These are phyloP conservation scores for Strobilomyces confusus DNA, from an alignment of 768 basidiomycete genomes.

Conservation along the genomic window DNA sequence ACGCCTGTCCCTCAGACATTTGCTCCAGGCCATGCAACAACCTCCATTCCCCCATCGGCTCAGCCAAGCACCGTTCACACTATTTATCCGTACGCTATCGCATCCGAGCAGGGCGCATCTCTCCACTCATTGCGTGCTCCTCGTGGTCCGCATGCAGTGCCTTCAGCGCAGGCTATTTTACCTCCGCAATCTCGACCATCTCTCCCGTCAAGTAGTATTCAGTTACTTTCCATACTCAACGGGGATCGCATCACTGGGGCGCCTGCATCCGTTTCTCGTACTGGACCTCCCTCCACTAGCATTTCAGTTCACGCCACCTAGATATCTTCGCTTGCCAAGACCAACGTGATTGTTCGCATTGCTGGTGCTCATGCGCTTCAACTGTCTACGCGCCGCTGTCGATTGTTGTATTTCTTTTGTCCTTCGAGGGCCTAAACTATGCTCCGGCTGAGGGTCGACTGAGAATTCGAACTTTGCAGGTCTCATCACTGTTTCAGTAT, in stretches of 20 bases:
- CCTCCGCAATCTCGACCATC: slow-evolving; percentile 16
- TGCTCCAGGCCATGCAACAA: slow-evolving; percentile 20
- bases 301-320: slow-evolving; percentile 24
- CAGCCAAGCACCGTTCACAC: slow-evolving; percentile 6
- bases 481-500: slow-evolving; percentile 24
- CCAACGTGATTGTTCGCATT: slow-evolving; percentile 21
- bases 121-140: slow-evolving; percentile 7
- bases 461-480: slow-evolving; percentile 24
- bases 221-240: slow-evolving; percentile 36
- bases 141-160: slow-evolving; percentile 13
- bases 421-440: slow-evolving; percentile 19
- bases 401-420: slow-evolving; percentile 19
- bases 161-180: slow-evolving; percentile 10
- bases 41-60: slow-evolving; percentile 9
- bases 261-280: slow-evolving; percentile 7
- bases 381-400: background rate
- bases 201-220: slow-evolving; percentile 22
- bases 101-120: slow-evolving; percentile 7
- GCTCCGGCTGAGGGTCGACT: slow-evolving; percentile 20
- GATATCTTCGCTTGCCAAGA: slow-evolving; percentile 11
- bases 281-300: slow-evolving; percentile 6
- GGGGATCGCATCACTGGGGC: slow-evolving; percentile 17
- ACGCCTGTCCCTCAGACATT: slow-evolving; percentile 15
- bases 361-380: slow-evolving; percentile 1
- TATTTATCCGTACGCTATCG: slow-evolving; percentile 15